These are phyloP conservation scores for Penicillium diatomitis DNA, from an alignment of 495 filamentous ascomycete genomes.

Conservation along the genomic window DNA sequence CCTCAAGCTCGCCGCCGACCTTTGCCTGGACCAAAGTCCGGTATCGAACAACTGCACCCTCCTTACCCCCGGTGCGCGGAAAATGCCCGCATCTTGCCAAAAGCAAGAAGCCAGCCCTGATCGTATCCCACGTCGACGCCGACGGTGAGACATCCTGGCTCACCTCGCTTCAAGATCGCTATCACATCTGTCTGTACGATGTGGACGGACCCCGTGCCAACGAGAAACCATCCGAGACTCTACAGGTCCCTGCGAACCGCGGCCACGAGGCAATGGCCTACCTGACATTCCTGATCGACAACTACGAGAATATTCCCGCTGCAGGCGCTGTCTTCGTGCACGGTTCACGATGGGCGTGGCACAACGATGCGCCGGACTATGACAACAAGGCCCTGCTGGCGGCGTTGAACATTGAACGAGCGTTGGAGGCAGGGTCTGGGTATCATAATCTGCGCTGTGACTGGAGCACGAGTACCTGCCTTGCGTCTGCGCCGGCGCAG, in stretches of 20 bases:
- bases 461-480: slow-evolving; percentile 35
- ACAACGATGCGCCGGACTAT: slow-evolving; percentile 34
- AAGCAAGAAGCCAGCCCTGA: slow-evolving; percentile 27
- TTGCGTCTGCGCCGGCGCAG: slow-evolving; percentile 21
- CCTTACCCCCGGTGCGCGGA: slow-evolving; percentile 19
- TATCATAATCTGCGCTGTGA: slow-evolving; percentile 41
- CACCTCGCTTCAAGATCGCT: slow-evolving; percentile 17
- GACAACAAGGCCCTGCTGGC: slow-evolving; percentile 32
- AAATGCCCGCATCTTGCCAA: slow-evolving; percentile 25
- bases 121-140: slow-evolving; percentile 25
- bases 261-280: slow-evolving; percentile 63
- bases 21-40: slow-evolving; percentile 31
- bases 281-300: slow-evolving; percentile 57
- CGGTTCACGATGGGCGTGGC: slow-evolving; percentile 36
- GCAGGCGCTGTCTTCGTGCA: slow-evolving; percentile 36
- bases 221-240: slow-evolving; percentile 22
- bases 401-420: slow-evolving; percentile 20
- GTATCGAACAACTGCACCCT: slow-evolving; percentile 23
- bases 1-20: slow-evolving; percentile 8
- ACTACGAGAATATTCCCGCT: slow-evolving; percentile 50
- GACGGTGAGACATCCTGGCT: slow-evolving; percentile 34
- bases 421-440: slow-evolving; percentile 20
- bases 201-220: slow-evolving; percentile 37
- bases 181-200: slow-evolving; percentile 43
- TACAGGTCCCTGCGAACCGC: slow-evolving; percentile 55